Base-by-base conservation (phyloP, 2,329 filamentous ascomycete species). In the Pseudophaeomoniella oleicola region DNA sequence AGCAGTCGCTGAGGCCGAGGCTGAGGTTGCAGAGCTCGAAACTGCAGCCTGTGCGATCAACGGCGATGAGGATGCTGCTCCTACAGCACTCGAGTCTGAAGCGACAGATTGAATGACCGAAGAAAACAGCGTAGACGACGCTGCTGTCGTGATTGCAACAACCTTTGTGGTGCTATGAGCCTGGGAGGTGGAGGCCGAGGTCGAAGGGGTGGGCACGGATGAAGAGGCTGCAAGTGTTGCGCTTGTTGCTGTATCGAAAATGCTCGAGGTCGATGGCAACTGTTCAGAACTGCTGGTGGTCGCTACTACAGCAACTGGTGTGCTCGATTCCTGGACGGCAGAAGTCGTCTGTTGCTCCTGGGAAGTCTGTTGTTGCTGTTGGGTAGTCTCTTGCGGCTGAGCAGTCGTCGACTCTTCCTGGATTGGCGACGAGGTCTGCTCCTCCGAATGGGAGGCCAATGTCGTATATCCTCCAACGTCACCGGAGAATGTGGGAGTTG, bases 401-500 rank as follows among this genome's bases (percentile, higher is more conserved):
- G 39, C 19, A 10, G 30, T 19, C 14, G 40, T 27, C 16, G 29
- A 27, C n/a, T n/a, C n/a, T n/a, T n/a, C n/a, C n/a, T n/a, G n/a
- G n/a, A n/a, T n/a, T 11, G 37, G n/a, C n/a, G 19, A 34, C 10
- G 42, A 22, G 16, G 32, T 39, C 11, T 36, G 19, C 12, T 22
- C 35, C 5, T 37, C 35, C 5, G 39, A 27, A 5, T 37, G 42
- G 4, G 30, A 36, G 4, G 42, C 41, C 29, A 50, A 39, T 14
- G 67, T 69, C 11, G 56, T 55, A 46, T 63, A 69, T 40, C 64
- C 65, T 38, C 56, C 66, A 41, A 70, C 55, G 2, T 58, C 56
- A 16, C 67, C 69, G 12, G 57, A 53, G 44, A 72, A 75, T 29
- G 70, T 72, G 37, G 64, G 58, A 15, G 59, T 46, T 18, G 65